These are phyloP conservation scores for Paramecium sonneborni DNA, from an alignment of 73 alveolate genomes.

Conservation along the genomic window DNA sequence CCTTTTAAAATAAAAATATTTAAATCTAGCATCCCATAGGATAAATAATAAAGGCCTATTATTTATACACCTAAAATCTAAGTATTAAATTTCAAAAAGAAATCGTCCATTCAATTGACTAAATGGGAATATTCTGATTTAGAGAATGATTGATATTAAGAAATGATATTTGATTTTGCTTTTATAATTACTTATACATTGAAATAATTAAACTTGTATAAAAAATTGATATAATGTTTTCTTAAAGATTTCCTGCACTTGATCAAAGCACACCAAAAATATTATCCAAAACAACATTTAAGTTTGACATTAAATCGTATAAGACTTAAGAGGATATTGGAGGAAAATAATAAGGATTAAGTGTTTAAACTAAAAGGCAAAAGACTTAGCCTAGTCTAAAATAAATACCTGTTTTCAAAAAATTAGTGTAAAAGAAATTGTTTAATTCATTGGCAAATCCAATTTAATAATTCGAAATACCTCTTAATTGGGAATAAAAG, in stretches of 20 bases:
- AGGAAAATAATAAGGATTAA: background rate
- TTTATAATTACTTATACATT: background rate
- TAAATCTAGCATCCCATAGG: background rate
- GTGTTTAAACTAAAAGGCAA: background rate
- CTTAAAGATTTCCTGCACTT: slow-evolving; percentile 12
- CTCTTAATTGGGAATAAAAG: slow-evolving; percentile 8
- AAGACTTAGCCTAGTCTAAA: background rate
- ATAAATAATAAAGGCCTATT: background rate
- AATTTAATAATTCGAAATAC: background rate
- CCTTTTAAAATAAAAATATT: background rate
- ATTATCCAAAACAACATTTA: slow-evolving; percentile 1
- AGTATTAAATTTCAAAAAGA: background rate
- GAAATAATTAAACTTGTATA: background rate
- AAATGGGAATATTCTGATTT: slow-evolving; percentile 11
- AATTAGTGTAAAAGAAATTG: background rate
- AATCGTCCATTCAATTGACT: background rate
- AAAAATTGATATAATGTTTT: background rate
- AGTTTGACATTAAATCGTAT: background rate
- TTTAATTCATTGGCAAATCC: background rate
- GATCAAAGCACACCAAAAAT: slow-evolving; percentile 3
- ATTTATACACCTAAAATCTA: background rate
- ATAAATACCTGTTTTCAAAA: background rate
- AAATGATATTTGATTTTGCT: background rate
- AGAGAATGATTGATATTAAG: background rate
- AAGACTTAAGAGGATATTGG: background rate